phyloP scores from a whole-genome alignment of 2,329 filamentous ascomycete genomes.

The Botryotinia narcissicola region DNA sequence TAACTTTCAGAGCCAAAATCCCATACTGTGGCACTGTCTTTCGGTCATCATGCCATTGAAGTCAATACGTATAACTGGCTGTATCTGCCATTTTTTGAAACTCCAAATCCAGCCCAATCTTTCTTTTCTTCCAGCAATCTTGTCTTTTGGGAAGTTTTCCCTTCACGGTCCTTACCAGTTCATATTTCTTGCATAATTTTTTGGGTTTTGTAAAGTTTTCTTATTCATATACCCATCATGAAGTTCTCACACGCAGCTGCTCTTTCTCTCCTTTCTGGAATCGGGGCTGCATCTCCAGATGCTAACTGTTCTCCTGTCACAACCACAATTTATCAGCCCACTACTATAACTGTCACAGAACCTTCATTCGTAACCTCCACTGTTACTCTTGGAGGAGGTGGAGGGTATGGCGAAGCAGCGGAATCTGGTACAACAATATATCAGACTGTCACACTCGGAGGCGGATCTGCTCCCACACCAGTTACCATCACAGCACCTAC shows the following conservation, averaged over 20 bases:
- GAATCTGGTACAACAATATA: slow-evolving; percentile 1
- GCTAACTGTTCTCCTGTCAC: slow-evolving; percentile 10
- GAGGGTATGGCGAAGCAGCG: neutral
- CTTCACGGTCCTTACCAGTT: slow-evolving; percentile 14
- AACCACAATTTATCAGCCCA: slow-evolving; percentile 17
- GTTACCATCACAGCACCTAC: slow-evolving; percentile 9
- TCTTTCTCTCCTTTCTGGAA: slow-evolving; percentile 5
- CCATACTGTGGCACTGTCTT: slow-evolving; percentile 4
- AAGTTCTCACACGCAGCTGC: slow-evolving; percentile 10
- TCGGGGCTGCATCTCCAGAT: slow-evolving; percentile 12
- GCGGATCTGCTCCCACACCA: neutral
- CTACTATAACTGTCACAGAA: slow-evolving; percentile 8
- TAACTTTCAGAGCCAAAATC: neutral
- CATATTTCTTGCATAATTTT: neutral
- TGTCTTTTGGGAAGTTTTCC: slow-evolving; percentile 6
- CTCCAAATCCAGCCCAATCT: neutral
- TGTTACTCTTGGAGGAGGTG: neutral
- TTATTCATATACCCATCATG: slow-evolving; percentile 7
- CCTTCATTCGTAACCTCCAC: neutral
- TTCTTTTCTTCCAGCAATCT: neutral
- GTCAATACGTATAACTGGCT: neutral
- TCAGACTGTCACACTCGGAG: slow-evolving; percentile 1
- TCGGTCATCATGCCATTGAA: neutral
- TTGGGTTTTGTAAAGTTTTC: neutral
- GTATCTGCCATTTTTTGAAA: neutral